Base-by-base conservation (phyloP, 2,329 filamentous ascomycete species). In the Didymosphaeria variabile region DNA sequence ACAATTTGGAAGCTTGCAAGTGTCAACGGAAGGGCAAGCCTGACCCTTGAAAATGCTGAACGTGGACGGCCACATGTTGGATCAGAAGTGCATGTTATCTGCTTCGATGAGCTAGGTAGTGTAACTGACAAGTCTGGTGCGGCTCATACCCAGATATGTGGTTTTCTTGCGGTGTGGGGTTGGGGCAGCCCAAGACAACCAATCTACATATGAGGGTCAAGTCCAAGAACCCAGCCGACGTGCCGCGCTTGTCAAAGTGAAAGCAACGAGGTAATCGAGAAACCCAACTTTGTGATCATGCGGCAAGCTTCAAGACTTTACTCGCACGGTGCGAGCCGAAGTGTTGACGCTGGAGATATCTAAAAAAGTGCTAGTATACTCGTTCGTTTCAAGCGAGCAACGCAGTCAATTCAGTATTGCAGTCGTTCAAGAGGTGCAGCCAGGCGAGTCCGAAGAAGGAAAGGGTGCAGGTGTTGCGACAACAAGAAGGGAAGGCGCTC, bases 1-100 rank as follows among this genome's bases (percentile, higher is more conserved):
- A 77, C 87, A 90, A 63, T 83, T 82, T 15, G 84, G 77, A 13
- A 89, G 76, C 32, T 74, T 69, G 74, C 87, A 90, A 19, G 64
- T 60, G 29, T 75, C 49, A 55, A 80, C 81, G 63, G 82, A 79
- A 9, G 87, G 87, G 72, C 87, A 90, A 31, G 78, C 17, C 40
- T 72, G 51, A 12, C 63, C 68, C 42, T 64, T 62, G 57, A 75
- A 76, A 52, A 63, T 64, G 34, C 67, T 71, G 61, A 66, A 72
- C 21, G 67, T 63, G 31, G 72, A 73, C 13, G 74, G 72, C 72
- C 73, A 77, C 74, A 77, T 77, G 46, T 5, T 59, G 58, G 17
- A 60, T 53, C 21, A 26, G 29, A n/a, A 34, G 31, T 32, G 31
- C 44, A 55, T 5, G 57, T 61, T 61, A 53, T 34, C 55, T 61